Percentiles rank a stretch among this genome's conserved stretches.
These are phyloP conservation scores for Elongisporangium anandrum DNA, from an alignment of 352 stramenopile species.

Conservation along the genomic window DNA sequence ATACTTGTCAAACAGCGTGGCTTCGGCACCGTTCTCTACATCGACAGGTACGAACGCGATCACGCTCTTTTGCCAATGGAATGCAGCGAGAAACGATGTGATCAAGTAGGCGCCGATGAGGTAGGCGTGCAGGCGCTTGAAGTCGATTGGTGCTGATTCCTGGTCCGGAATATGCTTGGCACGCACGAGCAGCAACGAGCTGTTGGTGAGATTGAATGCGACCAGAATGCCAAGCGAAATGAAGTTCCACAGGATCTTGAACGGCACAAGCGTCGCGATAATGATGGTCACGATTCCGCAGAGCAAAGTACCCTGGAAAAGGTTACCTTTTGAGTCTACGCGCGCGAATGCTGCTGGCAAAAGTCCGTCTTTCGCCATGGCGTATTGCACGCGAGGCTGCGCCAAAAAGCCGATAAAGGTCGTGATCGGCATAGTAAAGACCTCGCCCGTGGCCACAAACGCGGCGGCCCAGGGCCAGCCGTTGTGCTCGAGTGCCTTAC, in stretches of 20 bases:
- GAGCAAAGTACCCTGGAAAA: conserved; percentile 66
- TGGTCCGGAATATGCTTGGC: conserved; percentile 5
- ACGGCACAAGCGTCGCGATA: conserved; percentile 77
- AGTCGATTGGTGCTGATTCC: conserved; percentile 1
- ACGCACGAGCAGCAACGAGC: conserved; percentile 70
- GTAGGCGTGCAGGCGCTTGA: conserved; percentile 19
- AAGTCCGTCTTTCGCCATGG: conserved; percentile 92
- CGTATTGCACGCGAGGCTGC: conserved; percentile 89
- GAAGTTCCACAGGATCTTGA: conserved; percentile 86
- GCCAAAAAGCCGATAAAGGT: conserved; percentile 94
- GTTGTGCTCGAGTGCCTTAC: conserved; percentile 63
- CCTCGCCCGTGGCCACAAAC: conserved; percentile 87
- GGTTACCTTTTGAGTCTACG: conserved; percentile 64
- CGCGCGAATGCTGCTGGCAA: conserved; percentile 82
- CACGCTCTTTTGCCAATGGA: conserved; percentile 73
- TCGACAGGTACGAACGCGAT: conserved; percentile 26
- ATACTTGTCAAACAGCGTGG: conserved; percentile 42
- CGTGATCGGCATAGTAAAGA: conserved; percentile 94
- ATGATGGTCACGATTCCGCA: conserved; percentile 41
- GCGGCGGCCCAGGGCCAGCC: conserved; percentile 71
- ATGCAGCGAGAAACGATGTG: conserved; percentile 61
- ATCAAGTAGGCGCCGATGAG: conserved; percentile 48
- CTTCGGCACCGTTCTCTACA: conserved; percentile 6
- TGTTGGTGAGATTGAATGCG: conserved; percentile 90
- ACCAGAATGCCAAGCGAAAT: conserved; percentile 89